Percentiles rank a stretch among this genome's conserved stretches.
These are phyloP conservation scores for Pseudonitzschia delicatissima DNA, from an alignment of 108 stramenopile species.

Conservation along the genomic window DNA sequence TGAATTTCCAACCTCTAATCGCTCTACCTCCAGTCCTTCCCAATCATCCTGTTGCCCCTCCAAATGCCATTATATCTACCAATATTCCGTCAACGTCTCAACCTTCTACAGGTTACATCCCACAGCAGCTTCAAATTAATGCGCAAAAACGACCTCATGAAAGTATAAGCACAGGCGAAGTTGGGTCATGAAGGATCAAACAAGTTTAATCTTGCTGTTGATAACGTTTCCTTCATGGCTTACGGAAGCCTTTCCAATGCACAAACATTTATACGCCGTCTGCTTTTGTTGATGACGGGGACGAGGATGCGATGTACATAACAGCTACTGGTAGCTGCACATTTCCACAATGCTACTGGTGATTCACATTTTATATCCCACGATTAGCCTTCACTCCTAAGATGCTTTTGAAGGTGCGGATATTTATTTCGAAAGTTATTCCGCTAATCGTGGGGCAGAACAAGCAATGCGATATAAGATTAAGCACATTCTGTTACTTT, in stretches of 20 bases:
- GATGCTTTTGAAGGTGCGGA: too few relatives aligned
- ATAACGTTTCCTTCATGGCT: slow-evolving; percentile 1
- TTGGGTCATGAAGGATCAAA: not conserved
- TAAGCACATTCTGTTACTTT: too few relatives aligned
- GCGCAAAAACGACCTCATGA: slow-evolving; percentile 6
- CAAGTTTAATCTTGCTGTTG: slow-evolving; percentile 3
- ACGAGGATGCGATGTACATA: slow-evolving; percentile 2
- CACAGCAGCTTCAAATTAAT: slow-evolving; percentile 9
- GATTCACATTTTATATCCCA: not conserved
- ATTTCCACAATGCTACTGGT: not conserved
- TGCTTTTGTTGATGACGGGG: not conserved
- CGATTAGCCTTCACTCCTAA: too few relatives aligned
- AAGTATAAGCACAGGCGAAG: slow-evolving; percentile 5
- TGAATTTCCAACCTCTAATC: slow-evolving; percentile 1
- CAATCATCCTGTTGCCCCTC: slow-evolving; percentile 10
- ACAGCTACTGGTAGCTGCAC: not conserved
- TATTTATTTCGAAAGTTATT: too few relatives aligned
- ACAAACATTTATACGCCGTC: not conserved
- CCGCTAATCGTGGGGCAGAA: too few relatives aligned
- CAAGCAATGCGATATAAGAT: too few relatives aligned
- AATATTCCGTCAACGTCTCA: not conserved
- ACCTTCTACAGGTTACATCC: not conserved
- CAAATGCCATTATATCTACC: slow-evolving; percentile 6
- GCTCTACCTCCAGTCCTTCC: slow-evolving; percentile 1
- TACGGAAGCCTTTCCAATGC: not conserved